Evolutionary conservation across 176 grass and related monocot species (phyloP).

Genomic region (Saccharum spontaneum): DNA sequence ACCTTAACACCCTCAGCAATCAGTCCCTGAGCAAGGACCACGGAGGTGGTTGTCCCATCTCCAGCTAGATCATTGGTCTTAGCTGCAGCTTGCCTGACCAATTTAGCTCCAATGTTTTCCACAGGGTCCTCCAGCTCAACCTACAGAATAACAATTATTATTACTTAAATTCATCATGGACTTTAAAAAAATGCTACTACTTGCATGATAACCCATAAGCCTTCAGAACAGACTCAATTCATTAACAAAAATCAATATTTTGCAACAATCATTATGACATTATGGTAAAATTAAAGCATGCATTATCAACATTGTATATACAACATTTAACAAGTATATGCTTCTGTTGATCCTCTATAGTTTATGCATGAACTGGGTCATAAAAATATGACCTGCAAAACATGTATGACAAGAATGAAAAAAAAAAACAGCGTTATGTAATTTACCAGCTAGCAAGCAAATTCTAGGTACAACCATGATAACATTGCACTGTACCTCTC

Average conservation of each 20-base stretch:
- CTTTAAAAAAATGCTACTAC: background rate
- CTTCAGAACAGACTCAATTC: background rate
- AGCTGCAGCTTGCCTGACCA: slow-evolving; percentile 94
- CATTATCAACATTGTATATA: background rate
- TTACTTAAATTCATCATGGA: background rate
- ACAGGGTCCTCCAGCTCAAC: slow-evolving; percentile 93
- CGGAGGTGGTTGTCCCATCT: slow-evolving; percentile 94
- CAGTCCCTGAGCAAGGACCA: slow-evolving; percentile 95
- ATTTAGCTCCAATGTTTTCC: slow-evolving; percentile 97
- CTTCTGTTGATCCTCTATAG: background rate
- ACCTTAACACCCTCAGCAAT: slow-evolving; percentile 99
- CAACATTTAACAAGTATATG: background rate
- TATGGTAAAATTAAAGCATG: slow-evolving; percentile 4
- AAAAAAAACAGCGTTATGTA: background rate
- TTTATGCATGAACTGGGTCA: background rate
- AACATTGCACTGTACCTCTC: slow-evolving; percentile 42
- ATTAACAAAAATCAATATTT: background rate
- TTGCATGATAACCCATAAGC: slow-evolving; percentile 4
- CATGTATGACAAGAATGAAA: background rate
- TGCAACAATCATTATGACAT: background rate
- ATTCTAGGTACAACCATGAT: background rate
- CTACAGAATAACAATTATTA: slow-evolving; percentile 42
- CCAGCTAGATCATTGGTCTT: slow-evolving; percentile 97
- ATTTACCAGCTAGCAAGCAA: background rate
- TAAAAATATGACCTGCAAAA: background rate